Conservation (phyloP, 2,329 filamentous ascomycete species). For the Calcarisporium arbuscula region DNA sequence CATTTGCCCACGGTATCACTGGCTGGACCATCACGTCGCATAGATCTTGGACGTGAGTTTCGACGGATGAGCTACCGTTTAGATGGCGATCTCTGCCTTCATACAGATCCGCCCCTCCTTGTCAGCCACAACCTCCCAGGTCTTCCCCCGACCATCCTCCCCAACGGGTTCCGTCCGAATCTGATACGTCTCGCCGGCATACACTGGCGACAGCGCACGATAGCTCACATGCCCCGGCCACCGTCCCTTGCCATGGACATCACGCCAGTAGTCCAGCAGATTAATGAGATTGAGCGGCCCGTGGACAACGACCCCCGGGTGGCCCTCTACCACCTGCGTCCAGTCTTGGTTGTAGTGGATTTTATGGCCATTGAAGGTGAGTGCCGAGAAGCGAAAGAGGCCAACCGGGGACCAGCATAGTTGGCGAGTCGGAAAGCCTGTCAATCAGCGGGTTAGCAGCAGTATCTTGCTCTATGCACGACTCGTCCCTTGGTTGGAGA, state of each 20-base stretch:
- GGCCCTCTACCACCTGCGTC: conserved; percentile 58
- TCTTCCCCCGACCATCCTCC: conserved; percentile 19
- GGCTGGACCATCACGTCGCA: too few species aligned
- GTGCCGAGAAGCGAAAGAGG: conserved; percentile 75
- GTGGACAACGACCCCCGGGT: conserved; percentile 68
- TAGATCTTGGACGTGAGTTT: too few species aligned
- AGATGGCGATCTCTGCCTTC: conserved; percentile 29
- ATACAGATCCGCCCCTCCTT: conserved; percentile 29
- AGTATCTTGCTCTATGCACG: too few species aligned
- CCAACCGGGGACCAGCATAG: conserved; percentile 39
- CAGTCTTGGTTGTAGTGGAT: conserved; percentile 75
- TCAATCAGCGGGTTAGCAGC: too few species aligned
- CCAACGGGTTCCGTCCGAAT: conserved; percentile 46
- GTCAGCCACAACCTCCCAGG: conserved; percentile 43
- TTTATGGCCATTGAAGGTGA: conserved; percentile 81
- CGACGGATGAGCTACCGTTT: too few species aligned
- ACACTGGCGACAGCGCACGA: conserved; percentile 62
- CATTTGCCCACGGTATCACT: conserved; percentile 1
- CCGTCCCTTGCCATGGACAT: conserved; percentile 33
- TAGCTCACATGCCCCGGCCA: conserved; percentile 48
- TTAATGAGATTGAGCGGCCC: conserved; percentile 71
- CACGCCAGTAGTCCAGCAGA: conserved; percentile 62
- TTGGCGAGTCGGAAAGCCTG: conserved; percentile 18
- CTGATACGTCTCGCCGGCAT: conserved; percentile 57
- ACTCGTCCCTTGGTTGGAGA: conserved; percentile 12